These are phyloP conservation scores for Phytopythium litorale DNA, from an alignment of 352 stramenopile species.

Conservation along the genomic window DNA sequence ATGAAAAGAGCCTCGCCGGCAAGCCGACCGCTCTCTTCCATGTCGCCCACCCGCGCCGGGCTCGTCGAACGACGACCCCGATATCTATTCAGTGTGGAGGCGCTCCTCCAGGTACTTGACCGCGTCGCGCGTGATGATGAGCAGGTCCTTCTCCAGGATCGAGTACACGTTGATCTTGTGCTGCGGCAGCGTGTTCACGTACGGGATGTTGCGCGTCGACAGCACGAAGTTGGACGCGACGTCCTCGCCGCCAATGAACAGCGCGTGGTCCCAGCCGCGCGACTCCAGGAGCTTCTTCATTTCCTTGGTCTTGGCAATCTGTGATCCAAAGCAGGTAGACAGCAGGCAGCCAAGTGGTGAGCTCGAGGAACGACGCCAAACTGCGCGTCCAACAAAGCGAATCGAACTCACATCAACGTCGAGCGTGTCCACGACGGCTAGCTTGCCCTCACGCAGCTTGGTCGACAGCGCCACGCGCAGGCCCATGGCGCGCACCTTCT, in stretches of 20 bases:
- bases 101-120: conserved; percentile 88
- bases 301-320: conserved; percentile 83
- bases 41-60: background rate
- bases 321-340: conserved; percentile 10
- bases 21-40: background rate
- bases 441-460: conserved; percentile 85
- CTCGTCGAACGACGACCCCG: background rate
- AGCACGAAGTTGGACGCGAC: conserved; percentile 73
- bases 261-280: conserved; percentile 82
- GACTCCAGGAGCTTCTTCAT: conserved; percentile 79
- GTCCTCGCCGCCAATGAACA: conserved; percentile 79
- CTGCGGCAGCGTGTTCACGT: conserved; percentile 79
- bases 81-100: conserved; percentile 73
- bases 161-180: conserved; percentile 90
- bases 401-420: conserved; percentile 55
- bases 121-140: conserved; percentile 81
- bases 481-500: conserved; percentile 87
- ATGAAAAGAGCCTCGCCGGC: background rate
- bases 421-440: conserved; percentile 76
- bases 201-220: conserved; percentile 82
- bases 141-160: conserved; percentile 86
- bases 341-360: conserved; percentile 3
- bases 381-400: background rate
- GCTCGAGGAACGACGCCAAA: background rate
- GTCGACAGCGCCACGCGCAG: conserved; percentile 82